These are phyloP conservation scores for Umbelopsis sp. DNA, from an alignment of 192 early-diverging fungal species.

Conservation along the genomic window DNA sequence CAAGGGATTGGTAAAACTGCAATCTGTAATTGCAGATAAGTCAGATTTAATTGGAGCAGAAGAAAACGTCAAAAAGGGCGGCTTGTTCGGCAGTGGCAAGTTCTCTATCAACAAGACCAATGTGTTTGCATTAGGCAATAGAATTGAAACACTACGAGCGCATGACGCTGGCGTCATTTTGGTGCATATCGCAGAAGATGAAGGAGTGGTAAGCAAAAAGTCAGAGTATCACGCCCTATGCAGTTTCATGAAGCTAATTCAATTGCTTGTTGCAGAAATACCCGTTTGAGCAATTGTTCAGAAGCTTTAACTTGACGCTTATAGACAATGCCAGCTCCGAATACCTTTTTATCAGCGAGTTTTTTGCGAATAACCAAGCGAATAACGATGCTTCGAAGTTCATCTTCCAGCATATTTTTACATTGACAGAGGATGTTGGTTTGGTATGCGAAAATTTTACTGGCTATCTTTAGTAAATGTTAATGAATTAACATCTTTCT, in stretches of 20 bases:
- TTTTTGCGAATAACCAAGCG: conserved; percentile 78
- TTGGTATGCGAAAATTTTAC: conserved; percentile 46
- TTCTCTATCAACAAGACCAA: conserved; percentile 74
- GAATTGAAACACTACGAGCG: conserved; percentile 75
- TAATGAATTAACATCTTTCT: not conserved
- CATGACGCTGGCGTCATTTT: conserved; percentile 88
- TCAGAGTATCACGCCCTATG: not conserved
- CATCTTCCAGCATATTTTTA: conserved; percentile 89
- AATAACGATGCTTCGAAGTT: conserved; percentile 63
- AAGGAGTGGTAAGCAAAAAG: conserved; percentile 55
- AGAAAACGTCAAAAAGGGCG: conserved; percentile 70
- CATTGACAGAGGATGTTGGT: conserved; percentile 75
- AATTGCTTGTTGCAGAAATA: conserved; percentile 56
- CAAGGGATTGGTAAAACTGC: conserved; percentile 73
- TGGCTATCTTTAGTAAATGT: not conserved
- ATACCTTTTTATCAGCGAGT: conserved; percentile 90
- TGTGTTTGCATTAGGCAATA: conserved; percentile 82
- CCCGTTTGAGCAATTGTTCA: conserved; percentile 89
- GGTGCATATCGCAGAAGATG: conserved; percentile 77
- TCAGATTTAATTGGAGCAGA: conserved; percentile 86
- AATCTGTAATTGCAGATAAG: conserved; percentile 79
- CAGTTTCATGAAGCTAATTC: not conserved
- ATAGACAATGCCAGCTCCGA: conserved; percentile 95
- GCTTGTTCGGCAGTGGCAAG: conserved; percentile 72
- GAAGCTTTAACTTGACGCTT: conserved; percentile 88